Evolutionary conservation across 495 filamentous ascomycete genomes (phyloP), one percentile per base, ranked within the genome.

Genomic region (Aspergillus bertholletiae): DNA sequence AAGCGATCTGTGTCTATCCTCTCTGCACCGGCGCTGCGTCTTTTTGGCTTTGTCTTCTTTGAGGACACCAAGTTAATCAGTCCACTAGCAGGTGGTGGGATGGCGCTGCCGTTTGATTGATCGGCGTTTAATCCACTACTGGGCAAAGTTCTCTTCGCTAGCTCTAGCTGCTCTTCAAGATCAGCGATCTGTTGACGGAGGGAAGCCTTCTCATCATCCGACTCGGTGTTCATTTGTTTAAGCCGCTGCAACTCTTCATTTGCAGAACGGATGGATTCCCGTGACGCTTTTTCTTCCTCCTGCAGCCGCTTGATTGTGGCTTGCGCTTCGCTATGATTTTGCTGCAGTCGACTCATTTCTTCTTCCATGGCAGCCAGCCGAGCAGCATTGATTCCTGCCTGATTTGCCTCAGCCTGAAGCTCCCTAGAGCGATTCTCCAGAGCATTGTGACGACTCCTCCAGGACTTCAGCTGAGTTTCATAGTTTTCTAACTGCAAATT

Each of bases 11-110:
- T 78, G 13, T 90, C 85, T 61, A 87, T 83, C 57, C 80, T 85
- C 66, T 96, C 92, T n/a, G 88, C 86, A 28, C 94, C 94, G 47
- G 90, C 94, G 70, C 94, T 97, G 45, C 95, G 83, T 65, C 94
- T 76, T 78, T 97, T 96, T 8, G 94, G 93, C 77, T 96, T 97
- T 30, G 93, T 91, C 77, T 96, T 97, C 83, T 97, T 99, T 20
- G 90, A 89, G 12, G 92, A 90, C 15, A 99, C 94, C 44, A 99
- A 77, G 66, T 97, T 97, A 77, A 99, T 97, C 50, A 99, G 80
- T 49, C 91, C 90, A 53, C 78, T 87, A 2, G 82, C 74, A 53
- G 86, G 81, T 21, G 79, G 66, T 51, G 80, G 77, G 11, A 70
- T 56, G 46, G 69, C 63, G 54, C 68, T 73, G 37, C 90, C 90